Evolutionary conservation across 2,329 filamentous ascomycete species (phyloP).

Genomic region (Talaromyces sp.): DNA sequence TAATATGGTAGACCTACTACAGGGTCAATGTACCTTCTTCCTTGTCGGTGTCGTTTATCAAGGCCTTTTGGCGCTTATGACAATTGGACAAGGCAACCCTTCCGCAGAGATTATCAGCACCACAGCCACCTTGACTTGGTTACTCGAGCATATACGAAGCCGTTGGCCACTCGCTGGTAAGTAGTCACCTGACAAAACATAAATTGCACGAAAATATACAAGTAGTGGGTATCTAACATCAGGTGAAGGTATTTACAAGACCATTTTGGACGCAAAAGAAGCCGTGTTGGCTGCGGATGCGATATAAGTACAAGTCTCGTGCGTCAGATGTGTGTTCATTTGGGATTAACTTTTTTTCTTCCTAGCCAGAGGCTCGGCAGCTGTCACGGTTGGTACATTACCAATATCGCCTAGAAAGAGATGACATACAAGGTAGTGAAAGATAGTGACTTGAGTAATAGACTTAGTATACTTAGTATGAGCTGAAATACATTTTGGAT

Average conservation of each 20-base stretch:
- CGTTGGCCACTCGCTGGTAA: conserved; percentile 12
- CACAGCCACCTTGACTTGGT: neutral
- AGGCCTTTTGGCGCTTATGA: neutral
- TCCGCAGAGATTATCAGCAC: neutral
- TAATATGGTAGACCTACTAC: conserved; percentile 2
- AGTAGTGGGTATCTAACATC: neutral
- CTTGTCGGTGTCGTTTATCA: conserved; percentile 5
- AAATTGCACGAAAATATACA: neutral
- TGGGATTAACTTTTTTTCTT: too few relatives aligned
- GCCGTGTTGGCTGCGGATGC: neutral
- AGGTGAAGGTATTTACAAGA: conserved; percentile 1
- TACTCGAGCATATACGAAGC: conserved; percentile 4
- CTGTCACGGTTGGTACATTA: neutral
- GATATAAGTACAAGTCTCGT: neutral
- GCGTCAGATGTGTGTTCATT: too few relatives aligned
- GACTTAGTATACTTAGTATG: neutral
- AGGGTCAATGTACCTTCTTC: conserved; percentile 12
- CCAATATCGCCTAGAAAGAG: neutral
- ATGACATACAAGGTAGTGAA: neutral
- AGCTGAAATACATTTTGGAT: neutral
- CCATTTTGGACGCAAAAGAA: conserved; percentile 6
- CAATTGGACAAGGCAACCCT: conserved; percentile 8
- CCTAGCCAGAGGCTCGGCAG: neutral
- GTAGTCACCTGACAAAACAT: neutral
- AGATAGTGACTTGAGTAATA: neutral